A percentile compares a stretch with the other conserved stretches of the same genome.
These are phyloP conservation scores for Fonsecaea erecta DNA, from an alignment of 2,329 filamentous ascomycete species.

Conservation along the genomic window DNA sequence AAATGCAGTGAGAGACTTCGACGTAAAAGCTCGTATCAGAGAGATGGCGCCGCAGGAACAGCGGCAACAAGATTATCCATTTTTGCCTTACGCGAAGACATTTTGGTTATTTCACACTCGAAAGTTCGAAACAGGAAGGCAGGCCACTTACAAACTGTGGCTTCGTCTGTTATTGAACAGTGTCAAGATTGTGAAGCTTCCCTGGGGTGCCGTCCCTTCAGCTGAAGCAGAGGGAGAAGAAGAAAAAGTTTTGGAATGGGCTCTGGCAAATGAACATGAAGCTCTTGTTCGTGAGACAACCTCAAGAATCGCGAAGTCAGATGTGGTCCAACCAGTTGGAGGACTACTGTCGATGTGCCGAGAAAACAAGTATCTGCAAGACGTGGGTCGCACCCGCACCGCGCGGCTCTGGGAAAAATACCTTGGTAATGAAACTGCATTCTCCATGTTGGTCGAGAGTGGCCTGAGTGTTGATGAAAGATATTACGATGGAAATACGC, in stretches of 20 bases:
- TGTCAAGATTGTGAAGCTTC: neutral
- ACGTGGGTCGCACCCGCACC: neutral
- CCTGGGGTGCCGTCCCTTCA: conserved; percentile 5
- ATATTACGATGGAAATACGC: neutral
- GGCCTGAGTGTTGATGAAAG: neutral
- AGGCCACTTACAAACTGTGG: conserved; percentile 1
- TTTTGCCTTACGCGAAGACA: conserved; percentile 15
- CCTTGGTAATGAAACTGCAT: neutral
- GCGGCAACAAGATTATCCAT: neutral
- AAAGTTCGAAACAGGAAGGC: neutral
- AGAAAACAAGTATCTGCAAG: too few species aligned
- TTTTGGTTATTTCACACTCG: conserved; percentile 20
- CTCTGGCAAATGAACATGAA: conserved; percentile 4
- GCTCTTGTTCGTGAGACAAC: conserved; percentile 1
- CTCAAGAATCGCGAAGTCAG: neutral
- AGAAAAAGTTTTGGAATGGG: neutral
- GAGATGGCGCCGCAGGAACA: neutral
- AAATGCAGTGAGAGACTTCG: neutral
- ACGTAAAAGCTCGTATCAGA: neutral
- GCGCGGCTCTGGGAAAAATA: neutral
- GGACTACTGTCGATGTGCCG: neutral
- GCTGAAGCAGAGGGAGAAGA: neutral
- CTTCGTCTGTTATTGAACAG: neutral
- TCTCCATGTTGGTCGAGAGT: neutral
- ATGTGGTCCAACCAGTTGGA: neutral